Evolutionary conservation across 345 rosid species (phyloP).

Genomic region (Brassica incana): DNA sequence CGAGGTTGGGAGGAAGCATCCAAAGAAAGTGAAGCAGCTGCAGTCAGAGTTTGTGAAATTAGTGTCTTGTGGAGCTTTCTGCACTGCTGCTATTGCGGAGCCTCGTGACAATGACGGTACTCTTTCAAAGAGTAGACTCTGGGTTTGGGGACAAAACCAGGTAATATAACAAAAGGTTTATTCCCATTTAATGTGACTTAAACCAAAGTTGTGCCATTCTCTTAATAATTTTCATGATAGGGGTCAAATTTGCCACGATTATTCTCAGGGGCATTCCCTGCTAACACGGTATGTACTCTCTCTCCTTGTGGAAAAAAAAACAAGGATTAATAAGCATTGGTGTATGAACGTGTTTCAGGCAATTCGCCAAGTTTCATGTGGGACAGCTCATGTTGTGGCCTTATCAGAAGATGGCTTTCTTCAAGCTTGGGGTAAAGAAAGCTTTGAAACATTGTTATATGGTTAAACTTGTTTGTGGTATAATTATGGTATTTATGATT

Average conservation of each 20-base stretch:
- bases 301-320: neutral
- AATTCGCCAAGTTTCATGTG: constrained; percentile 84
- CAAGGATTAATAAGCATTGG: neutral
- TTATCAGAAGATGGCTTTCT: constrained; percentile 82
- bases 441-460: neutral
- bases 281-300: constrained; percentile 52
- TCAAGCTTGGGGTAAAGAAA: constrained; percentile 90
- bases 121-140: constrained; percentile 67
- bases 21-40: constrained; percentile 75
- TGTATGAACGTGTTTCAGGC: constrained; percentile 41
- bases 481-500: neutral
- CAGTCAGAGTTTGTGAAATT: constrained; percentile 85
- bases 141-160: constrained; percentile 99
- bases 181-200: neutral
- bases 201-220: neutral
- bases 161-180: constrained; percentile 35
- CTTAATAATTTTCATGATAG: constrained; percentile 42
- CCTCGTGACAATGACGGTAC: constrained; percentile 78
- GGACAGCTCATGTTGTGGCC: constrained; percentile 89
- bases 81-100: constrained; percentile 85
- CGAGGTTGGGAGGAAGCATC: constrained; percentile 77
- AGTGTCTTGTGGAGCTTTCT: constrained; percentile 92
- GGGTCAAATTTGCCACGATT: constrained; percentile 87
- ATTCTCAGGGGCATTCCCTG: constrained; percentile 84
- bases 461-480: too few relatives aligned